These are phyloP conservation scores for Laetiporus sulphureus DNA, from an alignment of 1,284 basidiomycete species.

Conservation along the genomic window DNA sequence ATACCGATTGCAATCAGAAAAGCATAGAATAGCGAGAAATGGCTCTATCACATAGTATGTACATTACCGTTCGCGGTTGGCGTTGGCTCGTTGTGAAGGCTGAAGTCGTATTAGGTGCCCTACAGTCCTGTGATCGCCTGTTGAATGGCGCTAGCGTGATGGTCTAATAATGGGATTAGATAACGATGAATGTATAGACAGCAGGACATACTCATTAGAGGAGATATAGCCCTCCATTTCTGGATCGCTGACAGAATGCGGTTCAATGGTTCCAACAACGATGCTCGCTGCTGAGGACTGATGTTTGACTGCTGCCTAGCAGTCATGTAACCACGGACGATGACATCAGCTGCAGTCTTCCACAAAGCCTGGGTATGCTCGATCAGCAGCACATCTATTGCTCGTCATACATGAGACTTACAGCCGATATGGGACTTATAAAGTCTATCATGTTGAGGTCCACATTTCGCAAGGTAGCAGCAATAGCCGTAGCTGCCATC, in stretches of 20 bases:
- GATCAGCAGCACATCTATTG: neutral
- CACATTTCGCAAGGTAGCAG: slow-evolving; percentile 15
- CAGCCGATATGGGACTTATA: slow-evolving; percentile 26
- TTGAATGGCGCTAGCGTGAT: no score
- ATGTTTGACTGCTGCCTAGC: slow-evolving; percentile 2
- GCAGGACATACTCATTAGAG: slow-evolving; percentile 8
- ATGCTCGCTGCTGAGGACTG: slow-evolving; percentile 8
- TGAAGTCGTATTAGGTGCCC: no score
- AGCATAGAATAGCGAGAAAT: no score
- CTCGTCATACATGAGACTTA: slow-evolving; percentile 9
- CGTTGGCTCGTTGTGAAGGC: no score
- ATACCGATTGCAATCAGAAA: no score
- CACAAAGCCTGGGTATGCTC: slow-evolving; percentile 13
- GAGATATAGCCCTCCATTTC: slow-evolving; percentile 8
- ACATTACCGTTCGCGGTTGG: no score
- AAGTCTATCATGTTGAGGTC: slow-evolving; percentile 13
- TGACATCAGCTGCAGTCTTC: slow-evolving; percentile 14
- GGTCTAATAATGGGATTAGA: no score
- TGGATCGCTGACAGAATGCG: slow-evolving; percentile 14
- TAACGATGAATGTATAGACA: neutral
- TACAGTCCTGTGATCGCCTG: no score
- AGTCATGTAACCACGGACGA: slow-evolving; percentile 10
- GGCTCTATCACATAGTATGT: no score
- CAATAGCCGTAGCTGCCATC: slow-evolving; percentile 21
- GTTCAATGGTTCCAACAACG: slow-evolving; percentile 10